Percentiles rank a stretch among this genome's conserved stretches.
Evolutionary conservation across 345 rosid species (phyloP).

Genomic region (Crucihimalaya himalaica): DNA sequence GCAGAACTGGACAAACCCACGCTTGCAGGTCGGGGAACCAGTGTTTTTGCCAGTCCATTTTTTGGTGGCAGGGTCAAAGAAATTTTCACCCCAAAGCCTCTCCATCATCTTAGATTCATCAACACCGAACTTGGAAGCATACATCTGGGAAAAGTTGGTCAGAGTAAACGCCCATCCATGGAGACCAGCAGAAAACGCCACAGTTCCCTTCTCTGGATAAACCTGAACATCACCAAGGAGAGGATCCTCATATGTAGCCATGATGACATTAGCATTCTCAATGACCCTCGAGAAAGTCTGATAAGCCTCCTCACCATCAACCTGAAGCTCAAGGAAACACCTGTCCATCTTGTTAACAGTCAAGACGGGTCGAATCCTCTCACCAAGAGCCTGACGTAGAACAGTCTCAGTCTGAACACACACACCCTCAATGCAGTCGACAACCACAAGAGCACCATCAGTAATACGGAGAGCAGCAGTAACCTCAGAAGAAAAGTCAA

Average conservation of each 20-base stretch:
- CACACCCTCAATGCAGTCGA: conserved; percentile 84
- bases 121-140: conserved; percentile 83
- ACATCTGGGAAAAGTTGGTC: conserved; percentile 81
- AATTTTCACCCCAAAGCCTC: conserved; percentile 48
- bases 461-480: conserved; percentile 87
- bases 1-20: conserved; percentile 89
- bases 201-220: conserved; percentile 83
- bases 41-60: conserved; percentile 77
- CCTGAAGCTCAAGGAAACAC: conserved; percentile 88
- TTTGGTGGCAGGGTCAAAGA: conserved; percentile 77
- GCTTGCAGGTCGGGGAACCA: conserved; percentile 68
- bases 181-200: conserved; percentile 84
- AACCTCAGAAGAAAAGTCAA: conserved; percentile 84
- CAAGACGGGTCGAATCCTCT: conserved; percentile 81
- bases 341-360: conserved; percentile 94
- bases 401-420: conserved; percentile 90
- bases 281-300: conserved; percentile 77
- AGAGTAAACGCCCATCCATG: conserved; percentile 88
- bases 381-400: conserved; percentile 81
- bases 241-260: conserved; percentile 89
- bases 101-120: conserved; percentile 87
- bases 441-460: conserved; percentile 87
- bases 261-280: conserved; percentile 82
- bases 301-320: conserved; percentile 90
- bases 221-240: conserved; percentile 83